A percentile compares a stretch with the other conserved stretches of the same genome.
These are phyloP conservation scores for Polysphondylium violaceum DNA, from an alignment of 78 protist species.

Conservation along the genomic window DNA sequence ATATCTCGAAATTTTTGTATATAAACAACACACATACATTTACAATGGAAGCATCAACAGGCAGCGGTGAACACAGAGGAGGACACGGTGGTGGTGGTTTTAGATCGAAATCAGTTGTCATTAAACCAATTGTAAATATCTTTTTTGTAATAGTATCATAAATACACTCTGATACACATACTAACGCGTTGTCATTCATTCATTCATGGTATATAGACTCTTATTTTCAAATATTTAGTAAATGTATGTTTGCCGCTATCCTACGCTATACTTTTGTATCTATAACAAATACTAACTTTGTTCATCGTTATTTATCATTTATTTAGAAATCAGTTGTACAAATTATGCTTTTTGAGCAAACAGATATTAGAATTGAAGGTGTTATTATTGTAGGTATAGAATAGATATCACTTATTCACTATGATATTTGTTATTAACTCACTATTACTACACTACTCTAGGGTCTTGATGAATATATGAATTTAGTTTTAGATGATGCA, in stretches of 20 bases:
- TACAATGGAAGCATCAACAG: background rate
- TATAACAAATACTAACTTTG: background rate
- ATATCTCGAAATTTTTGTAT: background rate
- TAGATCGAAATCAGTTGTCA: conserved; percentile 34
- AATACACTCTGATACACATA: too few relatives aligned
- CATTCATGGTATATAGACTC: background rate
- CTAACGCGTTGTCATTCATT: background rate
- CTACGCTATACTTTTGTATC: background rate
- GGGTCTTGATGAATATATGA: conserved; percentile 99
- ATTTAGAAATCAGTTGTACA: conserved; percentile 89
- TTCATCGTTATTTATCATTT: background rate
- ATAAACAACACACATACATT: background rate
- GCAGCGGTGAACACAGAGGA: background rate
- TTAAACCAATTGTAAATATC: conserved; percentile 59
- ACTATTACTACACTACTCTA: background rate
- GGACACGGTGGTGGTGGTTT: too few relatives aligned
- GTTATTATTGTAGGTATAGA: conserved; percentile 84
- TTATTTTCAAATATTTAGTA: conserved; percentile 29
- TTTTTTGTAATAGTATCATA: background rate
- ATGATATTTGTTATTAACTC: background rate
- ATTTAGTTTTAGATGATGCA: conserved; percentile 96
- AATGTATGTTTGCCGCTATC: background rate
- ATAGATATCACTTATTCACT: background rate
- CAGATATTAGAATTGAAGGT: conserved; percentile 92
- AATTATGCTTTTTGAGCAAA: conserved; percentile 90